phyloP scores from a whole-genome alignment of 148 eudicot genomes.

The Salicornia ramosissima region DNA sequence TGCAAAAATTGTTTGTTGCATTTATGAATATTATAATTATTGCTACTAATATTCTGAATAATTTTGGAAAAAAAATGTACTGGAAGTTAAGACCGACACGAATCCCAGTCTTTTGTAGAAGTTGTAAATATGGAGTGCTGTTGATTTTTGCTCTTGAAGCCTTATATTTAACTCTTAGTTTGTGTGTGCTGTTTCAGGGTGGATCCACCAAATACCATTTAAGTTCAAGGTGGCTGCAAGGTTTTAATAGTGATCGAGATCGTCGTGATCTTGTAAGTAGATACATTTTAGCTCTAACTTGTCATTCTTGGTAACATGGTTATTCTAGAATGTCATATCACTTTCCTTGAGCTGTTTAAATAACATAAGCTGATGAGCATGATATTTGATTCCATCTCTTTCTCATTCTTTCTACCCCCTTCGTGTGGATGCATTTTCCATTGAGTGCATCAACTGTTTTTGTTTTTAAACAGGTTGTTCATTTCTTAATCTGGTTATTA shows the following conservation, averaged over 20 bases:
- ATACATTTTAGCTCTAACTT: neutral
- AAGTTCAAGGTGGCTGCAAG: conserved; percentile 87
- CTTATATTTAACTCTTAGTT: neutral
- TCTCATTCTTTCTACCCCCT: no score
- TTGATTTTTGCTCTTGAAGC: neutral
- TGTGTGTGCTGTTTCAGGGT: conserved; percentile 52
- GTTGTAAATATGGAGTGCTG: neutral
- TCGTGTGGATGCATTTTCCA: neutral
- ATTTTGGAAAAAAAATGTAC: no score
- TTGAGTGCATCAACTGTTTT: neutral
- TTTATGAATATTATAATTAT: no score
- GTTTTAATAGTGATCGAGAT: conserved; percentile 87
- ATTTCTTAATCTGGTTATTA: neutral
- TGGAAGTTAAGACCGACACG: no score
- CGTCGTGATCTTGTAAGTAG: conserved; percentile 98
- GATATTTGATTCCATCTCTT: neutral
- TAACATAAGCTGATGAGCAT: neutral
- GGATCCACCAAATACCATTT: conserved; percentile 96
- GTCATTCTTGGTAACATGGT: neutral
- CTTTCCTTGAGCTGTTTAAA: neutral
- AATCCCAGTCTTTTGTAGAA: neutral
- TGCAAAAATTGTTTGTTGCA: no score
- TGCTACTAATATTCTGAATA: no score
- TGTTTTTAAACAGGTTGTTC: neutral
- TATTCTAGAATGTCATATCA: neutral